Evolutionary conservation across 2,329 filamentous ascomycete species (phyloP), one percentile per base, ranked within the genome.

Genomic region (Cadophora luteo-olivacea): DNA sequence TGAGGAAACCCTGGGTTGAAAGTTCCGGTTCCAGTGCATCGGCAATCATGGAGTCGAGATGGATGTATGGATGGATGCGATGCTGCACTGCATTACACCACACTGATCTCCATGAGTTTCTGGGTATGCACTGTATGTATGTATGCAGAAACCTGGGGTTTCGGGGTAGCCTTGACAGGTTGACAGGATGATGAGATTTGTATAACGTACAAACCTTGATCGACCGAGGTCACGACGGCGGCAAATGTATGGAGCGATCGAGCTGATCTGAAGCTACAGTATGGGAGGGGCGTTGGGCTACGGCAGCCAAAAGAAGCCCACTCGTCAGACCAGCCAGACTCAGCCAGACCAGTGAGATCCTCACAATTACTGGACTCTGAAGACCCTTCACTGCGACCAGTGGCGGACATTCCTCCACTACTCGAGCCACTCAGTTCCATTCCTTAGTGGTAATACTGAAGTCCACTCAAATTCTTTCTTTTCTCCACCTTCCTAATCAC

Each of bases 271-370:
- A 9, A n/a, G 45, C n/a, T 57, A n/a, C n/a, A n/a, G n/a, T n/a
- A 11, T 22, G 6, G 54, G 54, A 57, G 54, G 54, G 54, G 54
- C 54, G 54, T 36, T 36, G 3, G 54, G 36, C 14, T 24, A 36
- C 54, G 54, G 54, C 54, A 57, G 54, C n/a, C 54, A 22, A 4
- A 4, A 9, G 29, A 33, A 11, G 29, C 22, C 52, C 25, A 55
- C 54, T 38, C 33, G 54, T 57, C 54, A 57, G 54, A 55, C 54
- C 22, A n/a, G 54, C 38, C 54, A 57, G 54, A 24, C 29, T 29
- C 29, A 29, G 29, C 54, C 29, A 36, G 33, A 45, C 29, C 29
- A 57, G 32, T 5, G 54, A 19, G 51, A 54, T 54, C 25, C 29
- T 55, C 52, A 36, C 16, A 14, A 25, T 24, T 29, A 14, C 49